phyloP scores from a whole-genome alignment of 2,329 filamentous ascomycete species.

The Coniochaeta prunicola region DNA sequence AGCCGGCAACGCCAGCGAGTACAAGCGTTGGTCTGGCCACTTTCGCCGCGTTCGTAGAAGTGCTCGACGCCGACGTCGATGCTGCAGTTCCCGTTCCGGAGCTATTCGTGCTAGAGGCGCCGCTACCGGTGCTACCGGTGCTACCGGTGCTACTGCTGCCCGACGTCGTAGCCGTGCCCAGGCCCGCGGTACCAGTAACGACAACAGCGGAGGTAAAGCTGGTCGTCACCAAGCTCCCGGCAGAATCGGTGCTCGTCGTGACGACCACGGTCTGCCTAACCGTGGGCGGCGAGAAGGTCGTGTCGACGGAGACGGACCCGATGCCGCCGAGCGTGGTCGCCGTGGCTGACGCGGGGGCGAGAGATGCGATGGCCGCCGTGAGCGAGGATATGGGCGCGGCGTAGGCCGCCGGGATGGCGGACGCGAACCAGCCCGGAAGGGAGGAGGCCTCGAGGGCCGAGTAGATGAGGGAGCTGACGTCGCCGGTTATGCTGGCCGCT shows the following conservation, averaged over 20 bases:
- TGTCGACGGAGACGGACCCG: not conserved
- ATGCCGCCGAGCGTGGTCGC: constrained; percentile 11
- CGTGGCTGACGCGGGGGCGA: constrained; percentile 12
- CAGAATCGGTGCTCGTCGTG: not conserved
- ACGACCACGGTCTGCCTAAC: constrained; percentile 4
- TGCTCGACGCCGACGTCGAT: not conserved
- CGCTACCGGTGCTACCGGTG: not conserved
- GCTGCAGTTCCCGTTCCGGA: not conserved
- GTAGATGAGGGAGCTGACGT: constrained; percentile 8
- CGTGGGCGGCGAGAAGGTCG: constrained; percentile 4
- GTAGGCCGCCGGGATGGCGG: constrained; percentile 15
- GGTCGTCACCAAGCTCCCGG: not conserved
- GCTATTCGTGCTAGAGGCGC: not conserved
- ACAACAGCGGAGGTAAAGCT: not conserved
- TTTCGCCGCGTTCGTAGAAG: not conserved
- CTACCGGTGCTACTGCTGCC: not conserved
- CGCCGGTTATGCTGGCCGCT: constrained; percentile 18
- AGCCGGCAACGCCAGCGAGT: not conserved
- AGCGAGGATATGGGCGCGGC: not conserved
- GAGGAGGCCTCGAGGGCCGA: constrained; percentile 1
- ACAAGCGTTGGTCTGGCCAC: not conserved
- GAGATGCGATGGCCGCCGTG: constrained; percentile 17
- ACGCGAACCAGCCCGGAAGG: constrained; percentile 8
- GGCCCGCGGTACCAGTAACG: not conserved
- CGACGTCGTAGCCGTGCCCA: not conserved